Evolutionary conservation across 805 yeast genomes (phyloP).

Genomic region (Yarrowia osloensis): DNA sequence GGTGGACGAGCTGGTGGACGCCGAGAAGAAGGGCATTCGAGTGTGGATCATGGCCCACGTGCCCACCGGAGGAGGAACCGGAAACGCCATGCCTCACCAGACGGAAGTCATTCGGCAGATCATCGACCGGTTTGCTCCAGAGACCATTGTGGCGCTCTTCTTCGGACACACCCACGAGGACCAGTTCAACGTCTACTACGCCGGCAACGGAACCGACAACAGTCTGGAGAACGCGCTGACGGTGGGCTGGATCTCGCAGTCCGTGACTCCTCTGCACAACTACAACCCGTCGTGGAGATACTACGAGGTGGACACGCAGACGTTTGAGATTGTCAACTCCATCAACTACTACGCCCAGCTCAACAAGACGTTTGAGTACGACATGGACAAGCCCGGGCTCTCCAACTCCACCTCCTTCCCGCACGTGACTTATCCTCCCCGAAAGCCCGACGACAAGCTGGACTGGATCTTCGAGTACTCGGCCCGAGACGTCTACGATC

Average conservation of each 20-base stretch:
- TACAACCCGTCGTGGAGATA: constrained; percentile 74
- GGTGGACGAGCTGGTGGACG: constrained; percentile 58
- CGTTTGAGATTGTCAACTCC: constrained; percentile 64
- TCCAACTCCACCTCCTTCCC: constrained; percentile 19
- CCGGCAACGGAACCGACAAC: constrained; percentile 46
- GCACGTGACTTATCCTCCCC: constrained; percentile 33
- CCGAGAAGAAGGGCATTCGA: constrained; percentile 58
- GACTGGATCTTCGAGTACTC: constrained; percentile 64
- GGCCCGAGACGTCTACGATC: constrained; percentile 43
- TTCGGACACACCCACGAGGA: constrained; percentile 74
- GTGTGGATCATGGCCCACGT: constrained; percentile 75
- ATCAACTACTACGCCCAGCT: constrained; percentile 59
- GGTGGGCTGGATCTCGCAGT: constrained; percentile 66
- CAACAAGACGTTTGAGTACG: constrained; percentile 50
- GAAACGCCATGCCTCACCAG: constrained; percentile 53
- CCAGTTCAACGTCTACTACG: constrained; percentile 62
- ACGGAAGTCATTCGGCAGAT: constrained; percentile 58
- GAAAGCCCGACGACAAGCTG: constrained; percentile 45
- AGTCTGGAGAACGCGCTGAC: constrained; percentile 46
- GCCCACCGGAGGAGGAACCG: constrained; percentile 56
- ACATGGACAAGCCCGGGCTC: constrained; percentile 2
- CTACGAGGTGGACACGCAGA: constrained; percentile 62
- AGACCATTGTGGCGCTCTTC: constrained; percentile 66
- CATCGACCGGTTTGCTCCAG: constrained; percentile 66
- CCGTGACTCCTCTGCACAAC: constrained; percentile 61